Evolutionary conservation across 768 basidiomycete genomes (phyloP), one percentile per base, ranked within the genome.

Genomic region (Lactarius evosmus): DNA sequence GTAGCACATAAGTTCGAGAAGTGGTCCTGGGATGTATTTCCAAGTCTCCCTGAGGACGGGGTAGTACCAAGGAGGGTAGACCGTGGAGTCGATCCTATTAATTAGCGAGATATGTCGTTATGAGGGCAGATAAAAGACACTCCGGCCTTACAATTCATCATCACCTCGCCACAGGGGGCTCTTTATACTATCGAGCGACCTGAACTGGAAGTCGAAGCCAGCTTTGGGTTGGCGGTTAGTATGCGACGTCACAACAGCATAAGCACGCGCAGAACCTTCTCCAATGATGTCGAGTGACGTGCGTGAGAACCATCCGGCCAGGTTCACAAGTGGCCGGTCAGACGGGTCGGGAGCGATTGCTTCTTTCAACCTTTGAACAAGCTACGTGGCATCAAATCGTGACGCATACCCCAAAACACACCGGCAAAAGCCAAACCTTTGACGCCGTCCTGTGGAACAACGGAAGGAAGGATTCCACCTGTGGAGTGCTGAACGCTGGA

Each of bases 201-300:
- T n/a, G 9, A 69, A 70, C 33, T 71, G 66, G 16, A 68, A 68
- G 41, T 67, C 69, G 51, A 71, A 72, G 16, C 68, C 71, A 52
- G 69, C 71, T 72, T 55, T 7, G 30, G 16, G 51, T 3, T 22
- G 0, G 22, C n/a, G 25, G 25, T 53, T n/a, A n/a, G n/a, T n/a
- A n/a, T n/a, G n/a, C n/a, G 33, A 7, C 32, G 53, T 14, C 12
- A n/a, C 16, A 12, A 27, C 41, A 22, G 27, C 7, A 8, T 1
- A 29, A 33, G 16, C 40, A 49, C n/a, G n/a, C n/a, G n/a, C n/a
- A n/a, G n/a, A n/a, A n/a, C n/a, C n/a, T n/a, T n/a, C n/a, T n/a
- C n/a, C n/a, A n/a, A n/a, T n/a, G n/a, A n/a, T n/a, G n/a, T n/a
- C n/a, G n/a, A n/a, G n/a, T n/a, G n/a, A n/a, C n/a, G n/a, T n/a